Evolutionary conservation across 2,329 filamentous ascomycete genomes (phyloP).

Genomic region (Colletotrichum somersetense): DNA sequence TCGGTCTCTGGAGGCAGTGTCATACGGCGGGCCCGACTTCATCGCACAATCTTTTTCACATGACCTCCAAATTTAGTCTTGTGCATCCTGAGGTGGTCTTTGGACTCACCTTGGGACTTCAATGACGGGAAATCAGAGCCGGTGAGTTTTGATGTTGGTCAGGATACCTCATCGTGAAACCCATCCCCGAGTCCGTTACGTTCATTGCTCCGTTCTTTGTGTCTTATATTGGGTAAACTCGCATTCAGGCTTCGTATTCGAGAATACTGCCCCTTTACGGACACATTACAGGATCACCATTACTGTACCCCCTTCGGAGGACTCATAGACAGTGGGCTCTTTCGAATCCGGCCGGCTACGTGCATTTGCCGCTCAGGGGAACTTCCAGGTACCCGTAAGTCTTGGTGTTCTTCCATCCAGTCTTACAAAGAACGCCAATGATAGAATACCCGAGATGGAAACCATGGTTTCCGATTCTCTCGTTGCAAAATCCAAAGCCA

Average conservation of each 20-base stretch:
- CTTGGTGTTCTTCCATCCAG: background rate
- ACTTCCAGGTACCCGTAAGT: background rate
- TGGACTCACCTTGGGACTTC: background rate
- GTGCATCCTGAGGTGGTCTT: background rate
- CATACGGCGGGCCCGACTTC: conserved; percentile 8
- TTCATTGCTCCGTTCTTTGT: background rate
- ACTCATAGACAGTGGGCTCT: conserved; percentile 1
- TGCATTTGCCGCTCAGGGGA: conserved; percentile 23
- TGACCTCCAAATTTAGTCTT: conserved; percentile 24
- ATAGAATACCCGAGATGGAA: background rate
- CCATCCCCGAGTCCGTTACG: background rate
- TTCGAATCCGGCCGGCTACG: conserved; percentile 14
- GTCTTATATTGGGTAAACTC: background rate
- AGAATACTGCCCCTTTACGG: background rate
- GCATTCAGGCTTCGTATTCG: background rate
- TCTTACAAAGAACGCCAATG: background rate
- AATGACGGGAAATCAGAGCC: background rate
- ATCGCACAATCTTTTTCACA: conserved; percentile 35
- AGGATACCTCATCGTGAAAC: conserved; percentile 11
- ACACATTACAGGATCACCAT: background rate
- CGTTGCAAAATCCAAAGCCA: background rate
- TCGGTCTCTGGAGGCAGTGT: background rate
- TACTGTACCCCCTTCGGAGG: background rate
- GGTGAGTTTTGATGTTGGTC: background rate
- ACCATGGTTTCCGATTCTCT: background rate